Base-by-base conservation (phyloP, 192 early-diverging fungal genomes). In the Thoreauomyces humboldtii region DNA sequence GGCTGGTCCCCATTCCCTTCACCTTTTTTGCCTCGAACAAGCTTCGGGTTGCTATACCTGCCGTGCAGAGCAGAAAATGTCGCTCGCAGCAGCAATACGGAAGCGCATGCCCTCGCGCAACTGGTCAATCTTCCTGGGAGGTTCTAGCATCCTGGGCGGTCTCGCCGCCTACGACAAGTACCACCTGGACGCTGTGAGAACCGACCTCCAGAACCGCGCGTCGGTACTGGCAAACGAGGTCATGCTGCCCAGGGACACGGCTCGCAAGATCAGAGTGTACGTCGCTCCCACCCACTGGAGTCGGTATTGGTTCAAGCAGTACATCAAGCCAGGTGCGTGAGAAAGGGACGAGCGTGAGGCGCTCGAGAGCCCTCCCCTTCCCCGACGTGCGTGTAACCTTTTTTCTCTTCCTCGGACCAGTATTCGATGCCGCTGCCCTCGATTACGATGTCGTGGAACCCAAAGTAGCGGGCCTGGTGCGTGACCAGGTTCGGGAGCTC, bases 341-440 rank as follows among this genome's bases (percentile, higher is more conserved):
- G 5, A 58, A 5, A 41, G 38, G 38, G 38, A 41, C 21, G 42
- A 12, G 53, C 11, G 38, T 7, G n/a, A n/a, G n/a, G n/a, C n/a
- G n/a, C n/a, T n/a, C n/a, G n/a, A n/a, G n/a, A n/a, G n/a, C n/a
- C n/a, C n/a, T n/a, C n/a, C n/a, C n/a, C n/a, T n/a, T n/a, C n/a
- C n/a, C n/a, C n/a, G n/a, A n/a, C n/a, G n/a, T n/a, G n/a, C n/a
- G n/a, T n/a, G n/a, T n/a, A n/a, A 27, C 9, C 7, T 55, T 27
- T 33, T 31, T 34, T 7, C 33, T 55, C 53, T 55, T 31, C 33
- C 31, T 15, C n/a, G n/a, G 4, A 41, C 6, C 43, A 73, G 68
- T 77, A 4, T 77, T 77, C 24, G 76, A 77, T 65, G 67, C 65
- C 19, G 76, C 70, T 6, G 76, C 73, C 12, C 41, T 77, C 32